Evolutionary conservation across 768 basidiomycete species (phyloP).

Genomic region (Lactarius hengduanensis): DNA sequence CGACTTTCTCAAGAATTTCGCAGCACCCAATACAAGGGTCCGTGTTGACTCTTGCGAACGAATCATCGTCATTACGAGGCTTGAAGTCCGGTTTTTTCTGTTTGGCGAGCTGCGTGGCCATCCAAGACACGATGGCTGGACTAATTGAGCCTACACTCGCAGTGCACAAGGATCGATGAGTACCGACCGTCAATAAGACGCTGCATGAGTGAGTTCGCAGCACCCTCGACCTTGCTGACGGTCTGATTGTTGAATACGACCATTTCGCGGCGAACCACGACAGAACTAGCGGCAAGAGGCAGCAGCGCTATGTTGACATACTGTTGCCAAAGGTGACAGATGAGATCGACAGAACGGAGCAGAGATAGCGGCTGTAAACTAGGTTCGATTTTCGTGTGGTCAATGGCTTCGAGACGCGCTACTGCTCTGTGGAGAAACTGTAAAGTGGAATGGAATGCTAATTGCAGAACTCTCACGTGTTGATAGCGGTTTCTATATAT

Average conservation of each 20-base stretch:
- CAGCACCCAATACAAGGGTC: slow-evolving; percentile 89
- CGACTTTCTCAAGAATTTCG: slow-evolving; percentile 77
- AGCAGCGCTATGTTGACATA: slow-evolving; percentile 90
- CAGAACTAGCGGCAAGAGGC: slow-evolving; percentile 80
- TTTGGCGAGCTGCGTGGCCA: slow-evolving; percentile 73
- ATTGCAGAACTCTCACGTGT: slow-evolving; percentile 62
- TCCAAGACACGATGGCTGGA: slow-evolving; percentile 70
- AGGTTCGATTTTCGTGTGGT: slow-evolving; percentile 73
- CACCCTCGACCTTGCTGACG: slow-evolving; percentile 80
- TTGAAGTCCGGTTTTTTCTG: slow-evolving; percentile 98
- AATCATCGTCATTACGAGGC: slow-evolving; percentile 92
- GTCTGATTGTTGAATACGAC: slow-evolving; percentile 87
- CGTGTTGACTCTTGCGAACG: slow-evolving; percentile 91
- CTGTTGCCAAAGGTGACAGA: slow-evolving; percentile 96
- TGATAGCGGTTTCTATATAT: slow-evolving; percentile 89
- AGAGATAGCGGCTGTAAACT: slow-evolving; percentile 64
- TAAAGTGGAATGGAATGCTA: background rate
- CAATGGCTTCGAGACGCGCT: slow-evolving; percentile 66
- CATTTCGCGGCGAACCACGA: slow-evolving; percentile 91
- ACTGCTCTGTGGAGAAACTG: slow-evolving; percentile 50
- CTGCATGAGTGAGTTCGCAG: slow-evolving; percentile 76
- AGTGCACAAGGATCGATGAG: background rate
- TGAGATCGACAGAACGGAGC: slow-evolving; percentile 73
- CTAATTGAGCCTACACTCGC: background rate
- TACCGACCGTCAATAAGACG: slow-evolving; percentile 75